A percentile compares a stretch with the other conserved stretches of the same genome.
phyloP scores from a whole-genome alignment of 2,329 filamentous ascomycete species.

The Aspergillus sojae region DNA sequence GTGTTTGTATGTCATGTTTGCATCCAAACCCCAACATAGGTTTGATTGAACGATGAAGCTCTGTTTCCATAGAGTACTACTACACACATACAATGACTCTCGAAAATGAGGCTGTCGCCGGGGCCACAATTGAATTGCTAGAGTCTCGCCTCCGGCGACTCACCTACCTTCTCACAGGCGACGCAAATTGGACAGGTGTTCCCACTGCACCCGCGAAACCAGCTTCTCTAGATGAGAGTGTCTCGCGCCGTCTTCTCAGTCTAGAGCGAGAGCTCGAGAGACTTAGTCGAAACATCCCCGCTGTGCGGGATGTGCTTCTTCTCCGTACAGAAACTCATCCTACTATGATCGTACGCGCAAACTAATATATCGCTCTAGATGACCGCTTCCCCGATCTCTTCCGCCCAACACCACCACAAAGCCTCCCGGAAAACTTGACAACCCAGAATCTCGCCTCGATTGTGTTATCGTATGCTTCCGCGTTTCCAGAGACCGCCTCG shows the following conservation, averaged over 20 bases:
- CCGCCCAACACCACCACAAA: slow-evolving; percentile 34
- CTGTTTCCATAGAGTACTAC: not conserved
- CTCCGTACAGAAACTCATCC: slow-evolving; percentile 39
- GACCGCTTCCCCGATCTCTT: slow-evolving; percentile 47
- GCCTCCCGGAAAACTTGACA: slow-evolving; percentile 39
- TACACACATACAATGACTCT: slow-evolving; percentile 29
- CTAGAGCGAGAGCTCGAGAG: slow-evolving; percentile 43
- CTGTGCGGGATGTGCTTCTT: slow-evolving; percentile 45
- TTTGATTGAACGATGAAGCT: not conserved
- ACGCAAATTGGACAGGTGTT: slow-evolving; percentile 43
- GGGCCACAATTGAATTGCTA: slow-evolving; percentile 47
- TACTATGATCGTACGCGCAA: not conserved
- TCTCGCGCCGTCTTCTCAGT: slow-evolving; percentile 41
- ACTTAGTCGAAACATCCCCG: slow-evolving; percentile 41
- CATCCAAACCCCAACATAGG: slow-evolving; percentile 4
- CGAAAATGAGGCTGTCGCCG: slow-evolving; percentile 39
- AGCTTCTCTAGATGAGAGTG: slow-evolving; percentile 39
- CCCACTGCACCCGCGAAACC: slow-evolving; percentile 38
- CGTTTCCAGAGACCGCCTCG: slow-evolving; percentile 51
- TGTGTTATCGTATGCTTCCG: slow-evolving; percentile 48
- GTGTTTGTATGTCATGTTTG: slow-evolving; percentile 22
- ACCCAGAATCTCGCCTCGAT: slow-evolving; percentile 42
- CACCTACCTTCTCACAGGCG: slow-evolving; percentile 48
- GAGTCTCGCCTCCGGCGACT: slow-evolving; percentile 47
- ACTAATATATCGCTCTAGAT: slow-evolving; percentile 30